These are phyloP conservation scores for Globisporangium acanthophoron DNA, from an alignment of 352 stramenopile species.

Conservation along the genomic window DNA sequence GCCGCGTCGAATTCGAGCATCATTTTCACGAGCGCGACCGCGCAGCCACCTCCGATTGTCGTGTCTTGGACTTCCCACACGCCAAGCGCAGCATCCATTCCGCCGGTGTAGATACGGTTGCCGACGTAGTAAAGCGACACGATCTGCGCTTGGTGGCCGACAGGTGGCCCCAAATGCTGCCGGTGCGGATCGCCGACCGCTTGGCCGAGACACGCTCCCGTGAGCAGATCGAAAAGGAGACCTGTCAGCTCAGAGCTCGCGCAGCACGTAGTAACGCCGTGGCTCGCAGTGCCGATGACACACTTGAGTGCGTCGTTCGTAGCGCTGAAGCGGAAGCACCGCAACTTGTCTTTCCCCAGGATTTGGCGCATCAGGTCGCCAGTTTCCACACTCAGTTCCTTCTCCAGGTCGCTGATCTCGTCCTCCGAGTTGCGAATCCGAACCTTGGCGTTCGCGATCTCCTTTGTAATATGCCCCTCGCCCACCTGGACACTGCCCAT, in stretches of 20 bases:
- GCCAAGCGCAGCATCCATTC: constrained; percentile 51
- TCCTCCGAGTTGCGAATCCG: constrained; percentile 64
- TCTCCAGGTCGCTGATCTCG: constrained; percentile 60
- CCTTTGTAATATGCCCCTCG: constrained; percentile 48
- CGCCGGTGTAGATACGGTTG: constrained; percentile 63
- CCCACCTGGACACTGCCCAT: constrained; percentile 57
- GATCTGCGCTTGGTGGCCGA: constrained; percentile 63
- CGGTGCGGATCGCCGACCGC: constrained; percentile 53
- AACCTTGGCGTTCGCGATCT: constrained; percentile 58
- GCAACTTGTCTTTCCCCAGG: constrained; percentile 50
- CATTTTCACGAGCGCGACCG: constrained; percentile 39
- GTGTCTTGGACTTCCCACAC: constrained; percentile 64
- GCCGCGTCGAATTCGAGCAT: constrained; percentile 65
- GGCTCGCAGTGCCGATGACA: constrained; percentile 62
- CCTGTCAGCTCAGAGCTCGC: constrained; percentile 39
- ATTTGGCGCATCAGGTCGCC: constrained; percentile 71
- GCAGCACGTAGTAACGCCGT: constrained; percentile 58
- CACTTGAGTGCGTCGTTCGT: constrained; percentile 69
- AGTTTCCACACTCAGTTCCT: constrained; percentile 60
- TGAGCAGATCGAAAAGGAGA: constrained; percentile 59
- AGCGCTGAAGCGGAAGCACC: constrained; percentile 71
- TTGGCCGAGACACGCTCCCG: constrained; percentile 58
- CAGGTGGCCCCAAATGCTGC: constrained; percentile 57
- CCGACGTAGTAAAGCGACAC: constrained; percentile 56
- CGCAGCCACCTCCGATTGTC: constrained; percentile 41